Evolutionary conservation across 305 asterid genomes (phyloP).

Genomic region (Fraxinus dipetala): DNA sequence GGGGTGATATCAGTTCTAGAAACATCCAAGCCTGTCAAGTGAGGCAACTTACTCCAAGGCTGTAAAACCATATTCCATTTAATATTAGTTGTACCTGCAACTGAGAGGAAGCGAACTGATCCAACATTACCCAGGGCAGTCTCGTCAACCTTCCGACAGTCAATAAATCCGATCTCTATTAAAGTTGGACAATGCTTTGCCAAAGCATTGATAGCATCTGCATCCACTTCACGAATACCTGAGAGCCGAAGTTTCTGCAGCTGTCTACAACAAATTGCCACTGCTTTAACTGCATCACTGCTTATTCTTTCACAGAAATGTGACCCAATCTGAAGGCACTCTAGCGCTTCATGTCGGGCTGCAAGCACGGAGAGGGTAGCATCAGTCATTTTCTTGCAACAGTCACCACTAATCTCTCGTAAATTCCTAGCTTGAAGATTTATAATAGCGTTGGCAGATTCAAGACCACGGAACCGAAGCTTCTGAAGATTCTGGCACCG

Average conservation of each 20-base stretch:
- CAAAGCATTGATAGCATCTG: constrained; percentile 67
- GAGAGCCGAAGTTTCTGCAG: constrained; percentile 69
- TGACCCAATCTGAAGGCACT: constrained; percentile 83
- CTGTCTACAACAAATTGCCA: constrained; percentile 64
- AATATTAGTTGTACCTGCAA: constrained; percentile 66
- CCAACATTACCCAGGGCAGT: constrained; percentile 51
- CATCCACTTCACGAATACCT: constrained; percentile 68
- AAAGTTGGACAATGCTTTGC: constrained; percentile 59
- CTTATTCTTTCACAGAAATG: constrained; percentile 77
- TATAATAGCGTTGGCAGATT: constrained; percentile 72
- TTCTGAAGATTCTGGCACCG: constrained; percentile 64
- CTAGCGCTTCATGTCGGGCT: constrained; percentile 73
- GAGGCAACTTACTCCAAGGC: constrained; percentile 66
- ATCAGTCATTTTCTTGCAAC: constrained; percentile 70
- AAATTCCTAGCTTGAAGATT: constrained; percentile 62
- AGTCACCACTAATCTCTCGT: constrained; percentile 66
- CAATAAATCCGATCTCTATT: constrained; percentile 69
- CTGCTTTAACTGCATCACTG: constrained; percentile 71
- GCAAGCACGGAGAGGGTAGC: constrained; percentile 71
- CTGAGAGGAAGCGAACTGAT: constrained; percentile 71
- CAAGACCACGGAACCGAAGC: constrained; percentile 81
- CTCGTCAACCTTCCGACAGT: constrained; percentile 70
- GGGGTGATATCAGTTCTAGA: constrained; percentile 72
- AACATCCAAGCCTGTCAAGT: constrained; percentile 72
- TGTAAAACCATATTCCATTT: constrained; percentile 59